Evolutionary conservation across 192 early-diverging fungal genomes (phyloP), one percentile per base, ranked within the genome.

Genomic region (Coemansia sp.): DNA sequence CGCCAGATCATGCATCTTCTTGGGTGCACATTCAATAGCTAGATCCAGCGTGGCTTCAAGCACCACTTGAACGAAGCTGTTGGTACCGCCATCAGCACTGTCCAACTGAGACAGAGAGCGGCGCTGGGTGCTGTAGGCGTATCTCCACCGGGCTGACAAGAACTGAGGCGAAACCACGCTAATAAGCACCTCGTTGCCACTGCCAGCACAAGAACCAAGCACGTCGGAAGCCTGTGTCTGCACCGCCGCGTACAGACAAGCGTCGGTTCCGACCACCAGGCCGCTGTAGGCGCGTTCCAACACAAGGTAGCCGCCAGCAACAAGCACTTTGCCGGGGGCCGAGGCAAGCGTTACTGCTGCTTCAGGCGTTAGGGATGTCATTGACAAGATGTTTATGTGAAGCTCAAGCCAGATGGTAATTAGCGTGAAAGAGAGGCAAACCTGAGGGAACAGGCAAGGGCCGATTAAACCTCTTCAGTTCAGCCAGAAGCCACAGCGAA

Each of bases 261-360:
- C 82, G 39, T 85, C 80, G 4, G 91, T 88, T 15, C 86, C 91
- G 31, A 95, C 76, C 4, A 96, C 92, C 15, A 96, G 78, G 3
- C 94, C 96, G 17, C 70, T 70, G 68, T 87, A 90, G 18, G 53
- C 53, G 22, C 79, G 86, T 49, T 94, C 91, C 10, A 99, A 81
- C 5, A 99, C 93, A 0, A 99, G 81, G 67, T 99, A 99, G 17
- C 96, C 96, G 18, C 96, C 96, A 0, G 83, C 78, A 0, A 97
- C 30, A 5, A 99, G 87, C 10, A 96, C 96, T 60, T 99, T 99
- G 10, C 96, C 96, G 4, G 96, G 93, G 6, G 94, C 92, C 10
- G 94, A 95, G 6, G 88, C 86, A 30, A 88, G 50, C 36, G 72
- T 76, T n/a, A 52, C 43, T 15, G 60, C 51, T 11, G 30, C 11